A percentile compares a stretch with the other conserved stretches of the same genome.
Conservation (phyloP, 495 filamentous ascomycete species). For the Sordaria brevicollis region DNA sequence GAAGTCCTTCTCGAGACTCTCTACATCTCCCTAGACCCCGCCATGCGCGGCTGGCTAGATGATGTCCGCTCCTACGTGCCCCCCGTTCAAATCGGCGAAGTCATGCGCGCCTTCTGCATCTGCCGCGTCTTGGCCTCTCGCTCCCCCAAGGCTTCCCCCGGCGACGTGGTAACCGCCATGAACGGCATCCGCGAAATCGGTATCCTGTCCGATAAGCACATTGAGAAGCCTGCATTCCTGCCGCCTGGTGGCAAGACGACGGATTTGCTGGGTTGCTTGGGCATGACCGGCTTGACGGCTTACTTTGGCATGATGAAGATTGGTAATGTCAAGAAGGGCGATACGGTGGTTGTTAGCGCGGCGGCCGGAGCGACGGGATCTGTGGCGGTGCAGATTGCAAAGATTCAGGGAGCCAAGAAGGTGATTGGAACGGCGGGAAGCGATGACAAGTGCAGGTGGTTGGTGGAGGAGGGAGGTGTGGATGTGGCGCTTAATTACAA, state of each 20-base stretch:
- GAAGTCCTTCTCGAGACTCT: constrained; percentile 55
- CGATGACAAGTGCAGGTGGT: constrained; percentile 54
- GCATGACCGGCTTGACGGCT: constrained; percentile 51
- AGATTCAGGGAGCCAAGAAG: constrained; percentile 45
- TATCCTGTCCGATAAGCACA: constrained; percentile 36
- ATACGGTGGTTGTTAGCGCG: constrained; percentile 59
- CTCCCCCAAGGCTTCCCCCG: constrained; percentile 33
- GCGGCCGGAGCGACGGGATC: constrained; percentile 63
- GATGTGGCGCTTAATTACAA: constrained; percentile 62
- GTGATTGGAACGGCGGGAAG: constrained; percentile 53
- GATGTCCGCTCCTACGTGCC: constrained; percentile 56
- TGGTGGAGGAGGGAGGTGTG: constrained; percentile 48
- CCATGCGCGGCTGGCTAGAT: constrained; percentile 70
- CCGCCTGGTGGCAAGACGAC: constrained; percentile 41
- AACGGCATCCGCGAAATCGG: constrained; percentile 56
- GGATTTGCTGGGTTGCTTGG: constrained; percentile 52
- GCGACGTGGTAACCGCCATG: constrained; percentile 43
- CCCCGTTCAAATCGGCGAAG: constrained; percentile 52
- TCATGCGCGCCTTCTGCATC: constrained; percentile 57
- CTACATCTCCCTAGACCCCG: constrained; percentile 70
- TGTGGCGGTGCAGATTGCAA: constrained; percentile 61
- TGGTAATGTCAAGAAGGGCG: constrained; percentile 41
- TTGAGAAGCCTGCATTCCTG: constrained; percentile 35
- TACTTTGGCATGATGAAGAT: constrained; percentile 59
- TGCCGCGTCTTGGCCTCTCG: constrained; percentile 36